Base-by-base conservation (phyloP, 1,139 yeast species). In the Yamadazyma buinensis region DNA sequence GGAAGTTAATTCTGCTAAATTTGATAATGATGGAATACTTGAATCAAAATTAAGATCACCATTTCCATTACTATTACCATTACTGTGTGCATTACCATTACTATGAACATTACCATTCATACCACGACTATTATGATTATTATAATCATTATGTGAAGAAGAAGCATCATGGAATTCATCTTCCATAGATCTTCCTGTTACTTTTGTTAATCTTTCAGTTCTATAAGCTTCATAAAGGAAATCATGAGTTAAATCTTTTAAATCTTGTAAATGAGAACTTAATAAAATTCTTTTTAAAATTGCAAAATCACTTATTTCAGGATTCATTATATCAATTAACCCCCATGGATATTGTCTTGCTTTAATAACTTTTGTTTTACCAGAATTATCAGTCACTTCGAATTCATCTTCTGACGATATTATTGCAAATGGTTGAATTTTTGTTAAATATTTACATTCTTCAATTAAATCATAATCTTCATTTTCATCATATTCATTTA, bases 281-380 rank as follows among this genome's bases (percentile, higher is more conserved):
- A 92, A 75, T 32, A 92, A 61, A 2, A 92, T 90, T 36, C 88
- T 81, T 54, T 90, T 80, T 50, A 92, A 69, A 17, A 84, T 73
- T n/a, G 82, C 74, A 56, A 92, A 87, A 57, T 92, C 97, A 36
- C 94, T 81, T 48, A 81, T 76, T 37, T 76, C 76, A 15, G 95
- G 80, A 55, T 92, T 94, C 51, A 86, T 90, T 32, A 76, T 70
- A 54, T 90, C 95, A 32, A 92, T 80, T 36, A 78, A 60, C 1
- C 97, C 97, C 97, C 98, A 92, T 14, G 97, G 96, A 55, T 90
- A 92, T 56, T 80, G 76, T 57, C 98, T 77, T 7, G 87, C 96
- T 43, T 90, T 77, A 29, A 84, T 73, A 31, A 70, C 56, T 30
- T 48, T 56, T n/a, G 57, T 37, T 41, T 72, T 68, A 9, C 90